These are phyloP conservation scores for Tulasnella sp. DNA, from an alignment of 768 basidiomycete species.

Conservation along the genomic window DNA sequence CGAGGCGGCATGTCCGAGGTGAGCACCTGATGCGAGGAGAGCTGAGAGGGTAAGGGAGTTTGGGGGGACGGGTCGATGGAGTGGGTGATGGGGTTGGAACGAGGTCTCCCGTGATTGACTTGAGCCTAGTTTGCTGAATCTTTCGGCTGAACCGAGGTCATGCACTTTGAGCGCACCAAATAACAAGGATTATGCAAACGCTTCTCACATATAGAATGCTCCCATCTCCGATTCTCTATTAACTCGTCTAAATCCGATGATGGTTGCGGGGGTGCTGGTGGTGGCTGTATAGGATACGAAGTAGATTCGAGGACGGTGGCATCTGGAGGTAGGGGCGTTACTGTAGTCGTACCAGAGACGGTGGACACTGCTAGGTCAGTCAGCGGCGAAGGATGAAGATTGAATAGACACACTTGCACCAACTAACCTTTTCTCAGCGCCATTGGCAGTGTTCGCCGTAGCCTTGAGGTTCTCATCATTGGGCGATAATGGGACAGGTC, in stretches of 20 bases:
- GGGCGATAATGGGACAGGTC: too few species aligned
- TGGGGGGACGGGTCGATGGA: constrained; percentile 49
- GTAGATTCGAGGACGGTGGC: not conserved
- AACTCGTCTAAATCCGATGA: not conserved
- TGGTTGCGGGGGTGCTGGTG: not conserved
- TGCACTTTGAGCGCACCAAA: not conserved
- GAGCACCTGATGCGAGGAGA: constrained; percentile 84
- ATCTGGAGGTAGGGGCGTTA: not conserved
- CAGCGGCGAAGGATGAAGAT: too few species aligned
- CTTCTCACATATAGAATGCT: not conserved
- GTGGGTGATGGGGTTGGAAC: constrained; percentile 59
- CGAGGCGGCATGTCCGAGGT: constrained; percentile 77
- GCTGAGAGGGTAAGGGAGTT: constrained; percentile 72
- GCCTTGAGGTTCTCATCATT: too few species aligned
- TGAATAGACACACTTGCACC: too few species aligned
- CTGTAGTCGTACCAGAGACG: not conserved
- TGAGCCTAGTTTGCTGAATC: constrained; percentile 65
- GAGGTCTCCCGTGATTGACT: constrained; percentile 53
- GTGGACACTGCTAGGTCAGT: not conserved
- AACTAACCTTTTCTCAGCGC: too few species aligned
- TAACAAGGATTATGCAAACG: not conserved
- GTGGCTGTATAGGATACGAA: not conserved
- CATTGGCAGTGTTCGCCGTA: too few species aligned
- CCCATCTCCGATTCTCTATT: not conserved
- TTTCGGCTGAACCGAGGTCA: constrained; percentile 47